A percentile compares a stretch with the other conserved stretches of the same genome.
These are phyloP conservation scores for Hypholoma sublateritium DNA, from an alignment of 768 basidiomycete species.

Conservation along the genomic window DNA sequence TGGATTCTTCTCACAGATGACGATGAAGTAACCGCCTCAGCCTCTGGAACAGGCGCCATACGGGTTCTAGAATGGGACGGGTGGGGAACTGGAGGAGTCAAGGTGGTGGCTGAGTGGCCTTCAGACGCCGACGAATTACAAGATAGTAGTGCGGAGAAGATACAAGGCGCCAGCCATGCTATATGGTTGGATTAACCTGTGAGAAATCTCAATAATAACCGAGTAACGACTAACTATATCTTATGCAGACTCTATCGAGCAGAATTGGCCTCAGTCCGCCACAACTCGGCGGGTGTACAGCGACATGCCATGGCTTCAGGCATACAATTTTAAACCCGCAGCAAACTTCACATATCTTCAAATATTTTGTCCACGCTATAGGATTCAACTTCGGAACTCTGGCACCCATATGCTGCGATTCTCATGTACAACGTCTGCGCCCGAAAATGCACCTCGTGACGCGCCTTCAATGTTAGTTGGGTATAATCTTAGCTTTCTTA, in stretches of 20 bases:
- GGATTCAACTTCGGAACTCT: not conserved
- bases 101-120: conserved; percentile 44
- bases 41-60: conserved; percentile 34
- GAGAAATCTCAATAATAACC: not conserved
- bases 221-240: too few relatives aligned
- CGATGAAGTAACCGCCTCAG: conserved; percentile 29
- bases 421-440: not conserved
- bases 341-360: too few relatives aligned
- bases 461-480: not conserved
- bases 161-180: conserved; percentile 51
- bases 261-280: too few relatives aligned
- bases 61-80: conserved; percentile 52
- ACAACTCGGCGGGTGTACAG: too few relatives aligned
- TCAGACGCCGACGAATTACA: conserved; percentile 14
- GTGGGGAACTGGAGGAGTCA: conserved; percentile 37
- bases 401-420: not conserved
- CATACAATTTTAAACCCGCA: too few relatives aligned
- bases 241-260: too few relatives aligned
- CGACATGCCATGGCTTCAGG: too few relatives aligned
- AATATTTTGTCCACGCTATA: not conserved
- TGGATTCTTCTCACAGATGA: conserved; percentile 56
- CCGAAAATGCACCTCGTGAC: not conserved
- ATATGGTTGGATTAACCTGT: conserved; percentile 43
- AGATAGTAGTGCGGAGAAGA: conserved; percentile 19
- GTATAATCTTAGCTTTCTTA: too few relatives aligned